Percentiles rank a stretch among this genome's conserved stretches.
phyloP scores from a whole-genome alignment of 768 basidiomycete species.

The Russula dissimulans region DNA sequence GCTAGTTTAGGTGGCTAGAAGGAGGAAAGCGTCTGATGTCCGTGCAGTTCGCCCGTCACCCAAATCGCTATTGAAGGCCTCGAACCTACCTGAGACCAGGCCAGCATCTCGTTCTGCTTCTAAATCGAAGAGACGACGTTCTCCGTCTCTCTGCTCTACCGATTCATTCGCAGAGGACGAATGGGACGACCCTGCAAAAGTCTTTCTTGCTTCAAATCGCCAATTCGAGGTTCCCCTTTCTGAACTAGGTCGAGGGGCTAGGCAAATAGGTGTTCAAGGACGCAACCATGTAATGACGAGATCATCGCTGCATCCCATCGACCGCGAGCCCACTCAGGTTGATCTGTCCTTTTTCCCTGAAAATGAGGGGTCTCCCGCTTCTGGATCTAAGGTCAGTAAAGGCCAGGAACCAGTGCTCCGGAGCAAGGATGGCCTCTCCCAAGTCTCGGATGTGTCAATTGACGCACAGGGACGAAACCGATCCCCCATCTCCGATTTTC shows the following conservation, averaged over 20 bases:
- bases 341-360: background rate
- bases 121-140: slow-evolving; percentile 9
- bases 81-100: background rate
- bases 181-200: slow-evolving; percentile 16
- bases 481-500: background rate
- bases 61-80: background rate
- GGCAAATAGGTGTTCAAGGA: slow-evolving; percentile 9
- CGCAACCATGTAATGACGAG: slow-evolving; percentile 1
- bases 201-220: slow-evolving; percentile 15
- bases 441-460: background rate
- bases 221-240: slow-evolving; percentile 45
- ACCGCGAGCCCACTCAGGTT: background rate
- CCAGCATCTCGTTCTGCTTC: background rate
- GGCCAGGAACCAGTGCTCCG: background rate
- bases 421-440: background rate
- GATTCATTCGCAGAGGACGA: slow-evolving; percentile 12
- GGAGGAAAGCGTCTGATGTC: slow-evolving; percentile 1
- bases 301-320: background rate
- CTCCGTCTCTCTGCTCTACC: slow-evolving; percentile 1
- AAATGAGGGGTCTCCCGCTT: background rate
- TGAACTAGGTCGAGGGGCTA: slow-evolving; percentile 36
- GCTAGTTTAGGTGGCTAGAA: background rate
- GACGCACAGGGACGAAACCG: background rate
- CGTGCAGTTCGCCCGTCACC: background rate
- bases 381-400: background rate